A percentile compares a stretch with the other conserved stretches of the same genome.
These are phyloP conservation scores for Xylariaceae sp. DNA, from an alignment of 2,329 filamentous ascomycete species.

Conservation along the genomic window DNA sequence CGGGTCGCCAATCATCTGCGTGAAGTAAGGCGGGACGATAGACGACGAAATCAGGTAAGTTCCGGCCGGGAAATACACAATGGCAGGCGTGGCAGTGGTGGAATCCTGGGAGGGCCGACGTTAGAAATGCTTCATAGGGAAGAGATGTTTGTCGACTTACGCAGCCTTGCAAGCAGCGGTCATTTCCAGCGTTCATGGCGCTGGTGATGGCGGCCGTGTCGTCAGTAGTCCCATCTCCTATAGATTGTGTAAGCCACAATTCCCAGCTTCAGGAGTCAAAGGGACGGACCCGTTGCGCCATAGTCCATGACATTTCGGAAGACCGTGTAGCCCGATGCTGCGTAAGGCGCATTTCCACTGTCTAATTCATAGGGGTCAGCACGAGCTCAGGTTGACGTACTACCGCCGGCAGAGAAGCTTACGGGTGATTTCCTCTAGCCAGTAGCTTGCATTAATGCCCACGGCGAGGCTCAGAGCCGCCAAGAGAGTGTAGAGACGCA, in stretches of 20 bases:
- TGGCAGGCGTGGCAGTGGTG: slow-evolving; percentile 31
- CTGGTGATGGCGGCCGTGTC: slow-evolving; percentile 38
- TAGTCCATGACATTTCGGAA: slow-evolving; percentile 43
- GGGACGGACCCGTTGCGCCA: slow-evolving; percentile 31
- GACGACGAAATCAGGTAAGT: slow-evolving; percentile 50
- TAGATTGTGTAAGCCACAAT: slow-evolving; percentile 4
- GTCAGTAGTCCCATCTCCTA: slow-evolving; percentile 37
- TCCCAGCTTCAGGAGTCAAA: not conserved
- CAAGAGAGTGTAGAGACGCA: slow-evolving; percentile 24
- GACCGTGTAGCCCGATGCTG: slow-evolving; percentile 31
- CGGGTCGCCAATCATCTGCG: slow-evolving; percentile 54
- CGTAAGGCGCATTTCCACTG: slow-evolving; percentile 36
- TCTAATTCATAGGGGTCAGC: slow-evolving; percentile 20
- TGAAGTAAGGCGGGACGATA: slow-evolving; percentile 57
- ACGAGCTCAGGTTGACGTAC: too few relatives aligned
- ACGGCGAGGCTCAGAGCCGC: slow-evolving; percentile 21
- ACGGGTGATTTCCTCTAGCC: slow-evolving; percentile 24
- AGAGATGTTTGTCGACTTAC: slow-evolving; percentile 22
- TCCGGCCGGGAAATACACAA: slow-evolving; percentile 37
- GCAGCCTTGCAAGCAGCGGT: slow-evolving; percentile 34
- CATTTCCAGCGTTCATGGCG: slow-evolving; percentile 32
- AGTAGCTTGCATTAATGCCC: slow-evolving; percentile 23
- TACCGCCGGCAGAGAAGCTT: too few relatives aligned
- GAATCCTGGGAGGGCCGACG: slow-evolving; percentile 23
- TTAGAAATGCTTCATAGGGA: not conserved